Percentiles rank a stretch among this genome's conserved stretches.
phyloP scores from a whole-genome alignment of 2,329 filamentous ascomycete species.

The Aspergillus sp. region DNA sequence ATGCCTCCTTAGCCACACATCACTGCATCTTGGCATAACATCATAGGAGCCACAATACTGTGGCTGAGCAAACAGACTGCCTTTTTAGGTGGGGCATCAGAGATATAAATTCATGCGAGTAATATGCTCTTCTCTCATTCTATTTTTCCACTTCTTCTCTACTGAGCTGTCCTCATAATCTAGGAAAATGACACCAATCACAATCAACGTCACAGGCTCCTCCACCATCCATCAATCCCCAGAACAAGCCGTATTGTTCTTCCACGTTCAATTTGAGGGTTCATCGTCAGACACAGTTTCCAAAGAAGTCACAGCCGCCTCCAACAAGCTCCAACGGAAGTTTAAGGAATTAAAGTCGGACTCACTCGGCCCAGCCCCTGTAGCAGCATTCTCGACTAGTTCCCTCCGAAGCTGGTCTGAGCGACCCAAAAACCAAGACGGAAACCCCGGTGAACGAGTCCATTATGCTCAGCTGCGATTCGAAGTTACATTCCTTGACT shows the following conservation, averaged over 20 bases:
- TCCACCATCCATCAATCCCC: conserved; percentile 10
- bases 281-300: conserved; percentile 4
- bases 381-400: conserved; percentile 11
- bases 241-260: conserved; percentile 9
- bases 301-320: conserved; percentile 2
- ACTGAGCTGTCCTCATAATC: background rate
- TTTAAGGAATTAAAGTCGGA: conserved; percentile 8
- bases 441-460: conserved; percentile 6
- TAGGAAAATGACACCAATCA: conserved; percentile 11
- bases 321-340: conserved; percentile 3
- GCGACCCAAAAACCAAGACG: conserved; percentile 2
- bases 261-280: conserved; percentile 7
- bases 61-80: background rate
- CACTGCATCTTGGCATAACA: background rate
- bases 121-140: background rate
- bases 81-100: background rate
- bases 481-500: conserved; percentile 18
- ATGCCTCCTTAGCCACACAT: conserved; percentile 33
- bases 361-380: conserved; percentile 10
- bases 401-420: conserved; percentile 5
- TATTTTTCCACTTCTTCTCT: background rate
- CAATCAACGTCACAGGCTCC: conserved; percentile 7
- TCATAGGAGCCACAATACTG: background rate
- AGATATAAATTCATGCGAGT: background rate
- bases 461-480: conserved; percentile 13